Evolutionary conservation across 2,329 filamentous ascomycete genomes (phyloP), one percentile per base, ranked within the genome.

Genomic region (Venturia oleaginea): DNA sequence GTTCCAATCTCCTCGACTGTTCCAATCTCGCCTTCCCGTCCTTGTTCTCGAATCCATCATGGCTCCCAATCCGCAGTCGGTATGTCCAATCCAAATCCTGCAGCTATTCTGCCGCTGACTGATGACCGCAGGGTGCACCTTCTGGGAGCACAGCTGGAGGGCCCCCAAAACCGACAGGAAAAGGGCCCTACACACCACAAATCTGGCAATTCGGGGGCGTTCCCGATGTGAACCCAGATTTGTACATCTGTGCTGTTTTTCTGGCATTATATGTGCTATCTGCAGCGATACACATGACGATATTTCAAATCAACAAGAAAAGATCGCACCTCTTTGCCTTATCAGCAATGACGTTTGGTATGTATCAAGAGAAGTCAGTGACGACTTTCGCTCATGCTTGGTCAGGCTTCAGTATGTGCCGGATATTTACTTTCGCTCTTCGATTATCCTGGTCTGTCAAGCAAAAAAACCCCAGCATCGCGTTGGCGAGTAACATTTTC

Each of bases 401-500:
- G 22, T 8, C n/a, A 76, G 74, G 72, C 2, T 80, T 80, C 69
- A 78, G 76, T 67, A 76, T 78, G 71, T 72, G 76, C 11, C 72
- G 79, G 24, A 70, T 78, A 19, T 59, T 74, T 13, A 79, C 78
- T 5, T 75, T 71, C 43, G 70, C 71, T 30, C 69, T 80, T 24
- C 72, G 74, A 27, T 71, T 76, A 19, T 70, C 74, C 27, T 72
- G 69, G n/a, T 66, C 75, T 69, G 62, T 68, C 54, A 66, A 72
- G 5, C 73, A 72, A 1, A 66, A 66, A 8, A 81, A 82, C 66
- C 69, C 81, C 46, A 71, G 70, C 13, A 70, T 86, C 3, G 81
- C 78, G 2, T 82, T 86, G 61, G 82, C 83, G 0, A 84, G 89
- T 4, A 80, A 80, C 67, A 83, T 94, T 71, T 86, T 94, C 69